Evolutionary conservation across 1,284 basidiomycete species (phyloP).

Genomic region (Ustilago sp.): DNA sequence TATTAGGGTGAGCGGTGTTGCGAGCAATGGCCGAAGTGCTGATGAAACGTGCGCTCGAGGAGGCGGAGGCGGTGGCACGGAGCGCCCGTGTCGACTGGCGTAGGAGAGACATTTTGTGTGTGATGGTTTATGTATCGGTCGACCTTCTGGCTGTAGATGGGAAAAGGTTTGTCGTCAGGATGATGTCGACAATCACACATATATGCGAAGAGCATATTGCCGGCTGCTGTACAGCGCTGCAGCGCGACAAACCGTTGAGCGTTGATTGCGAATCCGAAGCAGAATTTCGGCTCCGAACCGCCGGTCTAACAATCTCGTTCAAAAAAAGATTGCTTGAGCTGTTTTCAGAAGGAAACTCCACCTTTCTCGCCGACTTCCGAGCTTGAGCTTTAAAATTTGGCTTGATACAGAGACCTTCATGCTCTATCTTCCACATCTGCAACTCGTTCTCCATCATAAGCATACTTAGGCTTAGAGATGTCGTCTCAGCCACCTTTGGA

Average conservation of each 20-base stretch:
- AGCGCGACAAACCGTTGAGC: slow-evolving; percentile 24
- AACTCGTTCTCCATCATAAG: neutral
- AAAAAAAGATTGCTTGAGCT: neutral
- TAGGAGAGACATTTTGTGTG: slow-evolving; percentile 33
- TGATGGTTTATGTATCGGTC: slow-evolving; percentile 7
- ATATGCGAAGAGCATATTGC: slow-evolving; percentile 3
- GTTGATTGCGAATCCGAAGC: slow-evolving; percentile 22
- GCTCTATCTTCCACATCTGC: neutral
- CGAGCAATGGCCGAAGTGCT: slow-evolving; percentile 36
- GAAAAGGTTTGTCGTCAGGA: neutral
- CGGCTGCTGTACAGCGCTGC: neutral
- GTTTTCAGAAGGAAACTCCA: slow-evolving; percentile 8
- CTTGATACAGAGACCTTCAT: neutral
- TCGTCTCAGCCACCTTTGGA: slow-evolving; percentile 23
- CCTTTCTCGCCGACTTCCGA: slow-evolving; percentile 32
- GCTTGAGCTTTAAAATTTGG: slow-evolving; percentile 18
- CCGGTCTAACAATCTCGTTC: slow-evolving; percentile 16
- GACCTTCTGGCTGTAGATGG: slow-evolving; percentile 11
- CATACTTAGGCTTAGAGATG: slow-evolving; percentile 3
- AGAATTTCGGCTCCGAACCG: slow-evolving; percentile 28
- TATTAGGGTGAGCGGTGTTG: slow-evolving; percentile 41
- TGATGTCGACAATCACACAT: neutral
- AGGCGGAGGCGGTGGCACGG: slow-evolving; percentile 33
- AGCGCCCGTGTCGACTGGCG: slow-evolving; percentile 47
- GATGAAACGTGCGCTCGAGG: slow-evolving; percentile 45